phyloP scores from a whole-genome alignment of 2,329 filamentous ascomycete species.

The Botrytis tulipae region DNA sequence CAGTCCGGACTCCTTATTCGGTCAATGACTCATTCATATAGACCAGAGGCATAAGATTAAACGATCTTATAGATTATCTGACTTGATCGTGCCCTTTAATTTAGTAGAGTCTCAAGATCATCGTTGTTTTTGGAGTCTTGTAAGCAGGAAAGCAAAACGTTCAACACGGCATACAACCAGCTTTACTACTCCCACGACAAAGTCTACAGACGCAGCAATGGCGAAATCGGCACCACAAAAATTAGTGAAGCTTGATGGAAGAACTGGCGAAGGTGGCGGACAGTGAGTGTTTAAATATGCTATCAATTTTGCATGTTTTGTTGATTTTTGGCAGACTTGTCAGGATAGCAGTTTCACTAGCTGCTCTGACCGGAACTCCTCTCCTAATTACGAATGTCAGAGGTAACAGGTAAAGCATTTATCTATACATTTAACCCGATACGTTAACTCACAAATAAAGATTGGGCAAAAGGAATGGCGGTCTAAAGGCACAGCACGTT shows the following conservation, averaged over 20 bases:
- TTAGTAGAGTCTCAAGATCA: not conserved
- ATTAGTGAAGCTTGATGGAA: slow-evolving; percentile 52
- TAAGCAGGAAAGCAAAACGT: not conserved
- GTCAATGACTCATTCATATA: not conserved
- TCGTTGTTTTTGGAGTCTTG: not conserved
- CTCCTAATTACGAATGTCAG: slow-evolving; percentile 55
- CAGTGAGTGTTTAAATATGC: slow-evolving; percentile 40
- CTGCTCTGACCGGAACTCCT: slow-evolving; percentile 53
- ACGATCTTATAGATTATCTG: not conserved
- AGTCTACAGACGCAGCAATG: not conserved
- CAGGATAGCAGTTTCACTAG: slow-evolving; percentile 54
- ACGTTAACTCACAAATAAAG: not conserved
- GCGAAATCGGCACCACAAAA: slow-evolving; percentile 26
- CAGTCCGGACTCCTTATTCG: not conserved
- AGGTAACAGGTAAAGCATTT: slow-evolving; percentile 48
- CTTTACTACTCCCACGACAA: not conserved
- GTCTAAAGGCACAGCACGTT: slow-evolving; percentile 61
- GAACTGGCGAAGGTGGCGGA: slow-evolving; percentile 60
- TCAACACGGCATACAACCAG: not conserved
- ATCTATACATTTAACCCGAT: too few species aligned
- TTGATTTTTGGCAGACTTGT: slow-evolving; percentile 42
- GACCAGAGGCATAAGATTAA: not conserved
- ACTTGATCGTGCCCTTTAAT: not conserved
- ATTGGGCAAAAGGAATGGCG: slow-evolving; percentile 30
- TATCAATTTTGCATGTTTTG: not conserved